Evolutionary conservation across 2,329 filamentous ascomycete genomes (phyloP), one percentile per base, ranked within the genome.

Genomic region (Aspergillus luchuensis): DNA sequence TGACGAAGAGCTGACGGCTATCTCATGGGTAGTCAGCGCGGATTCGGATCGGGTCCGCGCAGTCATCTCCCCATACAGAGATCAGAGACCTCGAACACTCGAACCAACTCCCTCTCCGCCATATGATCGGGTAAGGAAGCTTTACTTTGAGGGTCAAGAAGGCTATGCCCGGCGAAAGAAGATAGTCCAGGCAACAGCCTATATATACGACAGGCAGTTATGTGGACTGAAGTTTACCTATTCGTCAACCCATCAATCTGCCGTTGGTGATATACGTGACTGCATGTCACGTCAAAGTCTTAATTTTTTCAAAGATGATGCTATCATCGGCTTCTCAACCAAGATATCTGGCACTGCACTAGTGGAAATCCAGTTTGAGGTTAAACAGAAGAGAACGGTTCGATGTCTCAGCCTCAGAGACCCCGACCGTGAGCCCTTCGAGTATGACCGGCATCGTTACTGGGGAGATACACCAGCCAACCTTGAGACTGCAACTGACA

Each of bases 61-160:
- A 48, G 50, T 60, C 28, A 19, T 51, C 56, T 49, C 57, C 5
- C 13, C 6, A 5, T 25, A 50, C 17, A 36, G 21, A 52, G 49
- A 30, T 28, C 38, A 28, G 33, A 30, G 33, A 43, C n/a, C 23
- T 11, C 58, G 28, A 4, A 58, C 50, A 17, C 23, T 51, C 6
- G 13, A 56, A 19, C 61, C 61, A 30, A 33, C 41, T 41, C 30
- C 21, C 21, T 2, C 38, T 17, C 50, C 56, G 30, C 58, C 54
- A 17, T 63, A 60, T 21, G 56, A 63, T 15, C 56, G 61, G 23
- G 53, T 61, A 43, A 58, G 51, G 48, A 63, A 59, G 45, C 25
- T 59, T 11, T 60, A 59, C 33, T 65, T 63, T n/a, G 41, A 57
- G 43, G 52, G 1, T 21, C 41, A 11, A 19, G 48, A 55, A 25